Percentiles rank a stretch among this genome's conserved stretches.
These are phyloP conservation scores for Letharia columbiana DNA, from an alignment of 495 filamentous ascomycete species.

Conservation along the genomic window DNA sequence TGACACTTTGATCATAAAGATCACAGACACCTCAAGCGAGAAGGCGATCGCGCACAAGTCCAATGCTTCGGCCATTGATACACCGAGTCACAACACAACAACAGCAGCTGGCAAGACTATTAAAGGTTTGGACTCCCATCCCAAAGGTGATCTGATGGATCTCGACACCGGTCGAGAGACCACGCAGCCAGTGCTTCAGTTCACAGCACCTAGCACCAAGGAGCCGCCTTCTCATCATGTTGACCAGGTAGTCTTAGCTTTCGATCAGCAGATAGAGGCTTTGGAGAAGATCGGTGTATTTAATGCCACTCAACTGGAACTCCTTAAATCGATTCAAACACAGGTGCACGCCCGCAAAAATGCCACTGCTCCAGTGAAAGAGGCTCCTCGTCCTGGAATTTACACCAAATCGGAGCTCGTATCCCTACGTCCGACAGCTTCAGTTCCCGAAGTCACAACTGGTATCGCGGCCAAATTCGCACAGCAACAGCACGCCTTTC, in stretches of 20 bases:
- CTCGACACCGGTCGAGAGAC: constrained; percentile 1
- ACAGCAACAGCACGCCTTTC: constrained; percentile 3
- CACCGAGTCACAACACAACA: background rate
- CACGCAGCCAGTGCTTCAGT: constrained; percentile 7
- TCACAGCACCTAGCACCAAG: background rate
- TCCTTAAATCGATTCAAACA: background rate
- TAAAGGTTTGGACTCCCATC: background rate
- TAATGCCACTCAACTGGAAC: background rate
- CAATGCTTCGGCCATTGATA: background rate
- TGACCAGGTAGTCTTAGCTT: background rate
- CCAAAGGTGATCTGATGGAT: constrained; percentile 3
- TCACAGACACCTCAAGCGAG: background rate
- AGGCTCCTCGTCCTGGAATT: background rate
- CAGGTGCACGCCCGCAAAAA: background rate
- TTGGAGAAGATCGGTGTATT: background rate
- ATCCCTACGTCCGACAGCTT: background rate
- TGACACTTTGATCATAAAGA: background rate
- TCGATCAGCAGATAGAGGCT: background rate
- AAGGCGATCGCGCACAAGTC: background rate
- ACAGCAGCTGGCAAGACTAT: background rate
- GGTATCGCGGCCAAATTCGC: background rate
- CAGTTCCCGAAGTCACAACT: background rate
- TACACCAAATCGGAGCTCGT: background rate
- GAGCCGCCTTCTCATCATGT: background rate
- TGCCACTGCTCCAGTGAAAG: background rate